Evolutionary conservation across 169 alveolate genomes (phyloP).

Genomic region (Cryptosporidium meleagridis): DNA sequence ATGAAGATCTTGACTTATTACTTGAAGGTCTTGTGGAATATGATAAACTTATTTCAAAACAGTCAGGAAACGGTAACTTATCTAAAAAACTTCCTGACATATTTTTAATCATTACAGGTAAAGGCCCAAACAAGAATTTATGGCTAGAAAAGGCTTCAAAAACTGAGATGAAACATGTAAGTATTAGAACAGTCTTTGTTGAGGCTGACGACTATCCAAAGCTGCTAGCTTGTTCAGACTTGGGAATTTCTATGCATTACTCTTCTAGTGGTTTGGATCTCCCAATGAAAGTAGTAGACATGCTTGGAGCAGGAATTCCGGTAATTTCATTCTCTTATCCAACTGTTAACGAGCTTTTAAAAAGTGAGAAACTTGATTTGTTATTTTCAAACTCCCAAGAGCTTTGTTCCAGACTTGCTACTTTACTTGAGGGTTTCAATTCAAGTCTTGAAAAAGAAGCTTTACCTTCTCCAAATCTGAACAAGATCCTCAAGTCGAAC

Average conservation of each 20-base stretch:
- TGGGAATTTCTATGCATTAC: constrained; percentile 90
- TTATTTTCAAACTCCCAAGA: constrained; percentile 22
- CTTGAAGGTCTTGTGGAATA: constrained; percentile 78
- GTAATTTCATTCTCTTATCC: constrained; percentile 82
- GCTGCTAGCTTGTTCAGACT: constrained; percentile 86
- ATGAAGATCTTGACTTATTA: constrained; percentile 83
- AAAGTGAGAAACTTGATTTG: not conserved
- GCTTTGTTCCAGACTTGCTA: constrained; percentile 1
- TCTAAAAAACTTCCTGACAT: constrained; percentile 74
- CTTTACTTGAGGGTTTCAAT: constrained; percentile 1
- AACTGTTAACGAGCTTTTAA: constrained; percentile 75
- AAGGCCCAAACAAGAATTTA: constrained; percentile 85
- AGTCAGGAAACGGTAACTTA: not conserved
- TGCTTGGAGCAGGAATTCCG: constrained; percentile 91
- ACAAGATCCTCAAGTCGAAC: constrained; percentile 5
- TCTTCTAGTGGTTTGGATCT: constrained; percentile 91
- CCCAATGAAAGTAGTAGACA: constrained; percentile 95
- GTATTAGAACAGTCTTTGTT: constrained; percentile 88
- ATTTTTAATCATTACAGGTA: constrained; percentile 87
- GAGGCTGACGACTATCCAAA: constrained; percentile 90
- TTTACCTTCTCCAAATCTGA: constrained; percentile 13
- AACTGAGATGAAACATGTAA: constrained; percentile 77
- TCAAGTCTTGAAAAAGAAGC: not conserved
- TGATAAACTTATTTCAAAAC: constrained; percentile 5
- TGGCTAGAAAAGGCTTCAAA: constrained; percentile 79